Percentiles rank a stretch among this genome's conserved stretches.
phyloP scores from a whole-genome alignment of 1,139 yeast species.

The Taphrina confusa region DNA sequence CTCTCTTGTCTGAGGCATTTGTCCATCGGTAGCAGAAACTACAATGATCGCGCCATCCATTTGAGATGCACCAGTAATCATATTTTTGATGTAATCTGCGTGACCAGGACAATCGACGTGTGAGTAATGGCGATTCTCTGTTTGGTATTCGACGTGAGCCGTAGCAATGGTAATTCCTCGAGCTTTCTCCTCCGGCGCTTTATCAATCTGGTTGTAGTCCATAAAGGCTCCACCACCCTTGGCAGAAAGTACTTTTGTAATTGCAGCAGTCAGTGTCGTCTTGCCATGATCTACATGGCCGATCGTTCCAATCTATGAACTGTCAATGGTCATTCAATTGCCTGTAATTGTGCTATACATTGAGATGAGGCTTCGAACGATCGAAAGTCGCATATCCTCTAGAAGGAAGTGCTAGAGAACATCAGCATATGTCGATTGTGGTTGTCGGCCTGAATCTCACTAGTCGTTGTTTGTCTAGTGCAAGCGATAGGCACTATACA shows the following conservation, averaged over 20 bases:
- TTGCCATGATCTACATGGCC: slow-evolving; percentile 99
- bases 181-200: slow-evolving; percentile 99
- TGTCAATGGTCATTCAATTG: too few relatives aligned
- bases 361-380: slow-evolving; percentile 93
- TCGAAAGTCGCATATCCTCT: slow-evolving; percentile 58
- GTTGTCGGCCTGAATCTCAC: background rate
- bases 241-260: slow-evolving; percentile 87
- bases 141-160: slow-evolving; percentile 95
- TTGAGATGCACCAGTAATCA: slow-evolving; percentile 99
- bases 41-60: slow-evolving; percentile 99
- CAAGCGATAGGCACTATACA: background rate
- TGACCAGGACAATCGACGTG: slow-evolving; percentile 99
- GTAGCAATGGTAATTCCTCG: slow-evolving; percentile 99
- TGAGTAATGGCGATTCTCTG: slow-evolving; percentile 89
- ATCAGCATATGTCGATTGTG: background rate
- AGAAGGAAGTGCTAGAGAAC: background rate
- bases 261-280: slow-evolving; percentile 97
- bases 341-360: too few relatives aligned
- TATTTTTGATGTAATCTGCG: slow-evolving; percentile 97
- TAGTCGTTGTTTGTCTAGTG: background rate
- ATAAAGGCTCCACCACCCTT: slow-evolving; percentile 91
- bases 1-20: slow-evolving; percentile 99
- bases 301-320: slow-evolving; percentile 74
- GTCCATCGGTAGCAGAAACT: slow-evolving; percentile 98
- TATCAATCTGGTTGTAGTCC: slow-evolving; percentile 91